Percentiles rank a stretch among this genome's conserved stretches.
These are phyloP conservation scores for Pachyrhizus erosus DNA, from an alignment of 306 rosid species.

Conservation along the genomic window DNA sequence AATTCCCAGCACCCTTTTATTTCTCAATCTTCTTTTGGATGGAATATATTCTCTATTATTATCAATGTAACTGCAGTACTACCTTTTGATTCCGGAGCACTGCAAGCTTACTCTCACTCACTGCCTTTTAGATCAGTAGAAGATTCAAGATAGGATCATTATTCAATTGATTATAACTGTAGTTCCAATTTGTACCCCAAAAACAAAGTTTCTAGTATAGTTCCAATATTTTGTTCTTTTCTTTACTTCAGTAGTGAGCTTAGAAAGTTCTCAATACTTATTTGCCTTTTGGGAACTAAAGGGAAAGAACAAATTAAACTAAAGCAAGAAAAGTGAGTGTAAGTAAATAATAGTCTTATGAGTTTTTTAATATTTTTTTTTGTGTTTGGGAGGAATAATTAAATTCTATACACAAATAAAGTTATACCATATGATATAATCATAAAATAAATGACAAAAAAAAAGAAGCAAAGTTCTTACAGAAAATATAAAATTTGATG, in stretches of 20 bases:
- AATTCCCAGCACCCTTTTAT: not conserved
- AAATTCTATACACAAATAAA: not conserved
- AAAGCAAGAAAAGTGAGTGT: not conserved
- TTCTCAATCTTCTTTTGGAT: slow-evolving; percentile 24
- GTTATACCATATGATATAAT: not conserved
- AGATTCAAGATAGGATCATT: not conserved
- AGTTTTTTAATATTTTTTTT: not conserved
- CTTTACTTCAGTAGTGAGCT: slow-evolving; percentile 3
- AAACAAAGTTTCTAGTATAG: not conserved
- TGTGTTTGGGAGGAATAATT: not conserved
- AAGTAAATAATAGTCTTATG: not conserved
- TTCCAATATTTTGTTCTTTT: slow-evolving; percentile 29
- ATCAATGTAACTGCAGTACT: slow-evolving; percentile 38
- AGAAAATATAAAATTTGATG: not conserved
- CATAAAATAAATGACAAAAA: not conserved
- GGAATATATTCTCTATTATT: slow-evolving; percentile 47
- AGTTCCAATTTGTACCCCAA: slow-evolving; percentile 12
- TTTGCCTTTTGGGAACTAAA: not conserved
- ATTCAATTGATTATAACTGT: slow-evolving; percentile 20
- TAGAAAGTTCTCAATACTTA: not conserved
- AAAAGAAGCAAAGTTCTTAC: not conserved
- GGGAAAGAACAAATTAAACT: slow-evolving; percentile 8
- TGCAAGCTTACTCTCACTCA: slow-evolving; percentile 7
- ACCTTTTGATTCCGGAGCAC: slow-evolving; percentile 14
- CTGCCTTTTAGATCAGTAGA: not conserved